A percentile compares a stretch with the other conserved stretches of the same genome.
Conservation (phyloP, 2,329 filamentous ascomycete genomes). For the Boeremia exigua region DNA sequence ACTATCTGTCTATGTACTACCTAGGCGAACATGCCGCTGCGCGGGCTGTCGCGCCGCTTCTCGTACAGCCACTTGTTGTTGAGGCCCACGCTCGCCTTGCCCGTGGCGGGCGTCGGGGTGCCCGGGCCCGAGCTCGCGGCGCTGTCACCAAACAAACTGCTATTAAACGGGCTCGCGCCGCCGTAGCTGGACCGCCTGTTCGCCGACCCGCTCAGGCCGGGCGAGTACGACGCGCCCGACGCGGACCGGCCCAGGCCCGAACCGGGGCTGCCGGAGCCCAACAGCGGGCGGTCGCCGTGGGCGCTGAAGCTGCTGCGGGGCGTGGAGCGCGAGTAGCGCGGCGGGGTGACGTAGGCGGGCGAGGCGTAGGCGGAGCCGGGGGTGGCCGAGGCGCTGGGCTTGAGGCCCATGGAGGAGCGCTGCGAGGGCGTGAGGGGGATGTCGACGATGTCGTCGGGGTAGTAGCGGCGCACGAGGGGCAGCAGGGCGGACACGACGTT, state of each 20-base stretch:
- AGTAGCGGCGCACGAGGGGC: slow-evolving; percentile 70
- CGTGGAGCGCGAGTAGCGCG: slow-evolving; percentile 79
- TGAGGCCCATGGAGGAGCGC: slow-evolving; percentile 81
- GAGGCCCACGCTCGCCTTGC: slow-evolving; percentile 73
- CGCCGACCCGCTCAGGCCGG: slow-evolving; percentile 56
- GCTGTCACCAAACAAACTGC: slow-evolving; percentile 41
- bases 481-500: slow-evolving; percentile 75
- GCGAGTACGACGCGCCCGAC: slow-evolving; percentile 57
- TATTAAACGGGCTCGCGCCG: slow-evolving; percentile 48
- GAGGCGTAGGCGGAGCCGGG: slow-evolving; percentile 61
- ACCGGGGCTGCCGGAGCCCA: slow-evolving; percentile 58
- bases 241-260: slow-evolving; percentile 33
- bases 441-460: slow-evolving; percentile 77
- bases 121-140: slow-evolving; percentile 57
- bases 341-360: slow-evolving; percentile 78
- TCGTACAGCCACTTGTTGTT: slow-evolving; percentile 98
- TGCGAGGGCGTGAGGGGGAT: slow-evolving; percentile 92
- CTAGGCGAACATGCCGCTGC: slow-evolving; percentile 40
- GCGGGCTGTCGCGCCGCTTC: slow-evolving; percentile 66
- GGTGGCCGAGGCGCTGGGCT: slow-evolving; percentile 66
- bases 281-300: slow-evolving; percentile 59
- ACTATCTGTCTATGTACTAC: neutral
- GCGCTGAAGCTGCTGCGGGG: slow-evolving; percentile 66
- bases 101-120: slow-evolving; percentile 68
- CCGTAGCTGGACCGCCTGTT: slow-evolving; percentile 69